Evolutionary conservation across 352 stramenopile genomes (phyloP), one percentile per base, ranked within the genome.

Genomic region (Aphanomyces euteiches): DNA sequence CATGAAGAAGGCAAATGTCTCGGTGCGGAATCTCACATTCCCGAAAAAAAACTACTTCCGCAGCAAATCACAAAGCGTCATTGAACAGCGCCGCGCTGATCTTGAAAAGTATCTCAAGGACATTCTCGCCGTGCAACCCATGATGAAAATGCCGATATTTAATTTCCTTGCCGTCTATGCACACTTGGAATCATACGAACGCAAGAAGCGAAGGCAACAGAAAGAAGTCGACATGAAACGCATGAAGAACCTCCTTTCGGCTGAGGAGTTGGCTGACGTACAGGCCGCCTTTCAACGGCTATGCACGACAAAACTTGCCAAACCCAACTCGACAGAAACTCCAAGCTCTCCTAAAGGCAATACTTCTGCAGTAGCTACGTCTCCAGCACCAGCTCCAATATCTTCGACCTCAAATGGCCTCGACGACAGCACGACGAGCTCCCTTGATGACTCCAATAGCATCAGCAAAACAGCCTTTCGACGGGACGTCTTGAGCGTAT

Each of bases 61-160:
- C 59, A 92, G 88, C 75, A 86, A 87, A 53, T 80, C 92, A 65
- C 80, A 90, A 68, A 89, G 81, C 48, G 88, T 93, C n/a, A 89
- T 96, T 59, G 85, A 96, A 47, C 86, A 94, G 75, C 78, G 88
- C 13, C 82, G 88, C 12, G 89, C 78, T 67, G 88, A 94, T 67
- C 67, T 96, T 53, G 88, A 94, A 64, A 90, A 92, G 72, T 96
- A 96, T 72, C 89, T 96, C 63, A 93, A 94, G 69, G 85, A 93
- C 56, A 84, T 92, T 56, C 70, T 96, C 36, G 84, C 90, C 28
- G 90, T 96, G 37, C 77, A 78, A 1, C 85, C 88, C 60, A 69
- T 92, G 12, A 94, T 94, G 36, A 84, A 86, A 17, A 83, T 94
- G 17, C 86, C 86, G 47, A 75, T 96, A n/a, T 93, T 92, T 74